Conservation (phyloP, 2,329 filamentous ascomycete species). For the Fusarium nematophilum region DNA sequence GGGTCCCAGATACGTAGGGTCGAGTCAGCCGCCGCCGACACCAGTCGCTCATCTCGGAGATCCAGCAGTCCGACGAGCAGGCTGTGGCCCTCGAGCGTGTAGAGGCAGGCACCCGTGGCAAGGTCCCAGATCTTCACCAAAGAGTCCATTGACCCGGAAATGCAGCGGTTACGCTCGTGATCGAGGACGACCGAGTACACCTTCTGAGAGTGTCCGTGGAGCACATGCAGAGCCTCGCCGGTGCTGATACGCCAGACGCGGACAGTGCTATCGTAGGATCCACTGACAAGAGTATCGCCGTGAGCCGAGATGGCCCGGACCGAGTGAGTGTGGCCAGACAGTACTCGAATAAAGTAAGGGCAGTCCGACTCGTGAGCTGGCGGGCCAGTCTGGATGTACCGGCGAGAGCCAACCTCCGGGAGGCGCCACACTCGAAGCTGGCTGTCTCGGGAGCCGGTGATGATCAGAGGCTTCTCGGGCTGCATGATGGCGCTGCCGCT, state of each 20-base stretch:
- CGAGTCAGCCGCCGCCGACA: slow-evolving; percentile 94
- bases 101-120: slow-evolving; percentile 83
- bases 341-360: slow-evolving; percentile 90
- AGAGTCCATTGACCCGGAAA: slow-evolving; percentile 98
- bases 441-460: slow-evolving; percentile 95
- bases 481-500: slow-evolving; percentile 85
- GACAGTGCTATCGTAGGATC: slow-evolving; percentile 95
- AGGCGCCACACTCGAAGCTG: slow-evolving; percentile 95
- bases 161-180: slow-evolving; percentile 90
- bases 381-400: slow-evolving; percentile 82
- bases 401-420: slow-evolving; percentile 80
- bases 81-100: slow-evolving; percentile 92
- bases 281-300: slow-evolving; percentile 94
- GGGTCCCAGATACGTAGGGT: slow-evolving; percentile 98
- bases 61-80: slow-evolving; percentile 93
- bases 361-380: slow-evolving; percentile 82
- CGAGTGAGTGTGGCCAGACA: slow-evolving; percentile 90
- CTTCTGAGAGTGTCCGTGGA: slow-evolving; percentile 90
- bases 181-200: slow-evolving; percentile 98
- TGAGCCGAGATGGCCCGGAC: slow-evolving; percentile 96
- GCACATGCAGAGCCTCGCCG: slow-evolving; percentile 84
- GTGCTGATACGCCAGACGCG: slow-evolving; percentile 98
- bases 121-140: slow-evolving; percentile 98
- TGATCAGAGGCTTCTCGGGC: slow-evolving; percentile 94
- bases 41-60: slow-evolving; percentile 87